Base-by-base conservation (phyloP, 2,329 filamentous ascomycete genomes). In the Bipolaris victoriae region DNA sequence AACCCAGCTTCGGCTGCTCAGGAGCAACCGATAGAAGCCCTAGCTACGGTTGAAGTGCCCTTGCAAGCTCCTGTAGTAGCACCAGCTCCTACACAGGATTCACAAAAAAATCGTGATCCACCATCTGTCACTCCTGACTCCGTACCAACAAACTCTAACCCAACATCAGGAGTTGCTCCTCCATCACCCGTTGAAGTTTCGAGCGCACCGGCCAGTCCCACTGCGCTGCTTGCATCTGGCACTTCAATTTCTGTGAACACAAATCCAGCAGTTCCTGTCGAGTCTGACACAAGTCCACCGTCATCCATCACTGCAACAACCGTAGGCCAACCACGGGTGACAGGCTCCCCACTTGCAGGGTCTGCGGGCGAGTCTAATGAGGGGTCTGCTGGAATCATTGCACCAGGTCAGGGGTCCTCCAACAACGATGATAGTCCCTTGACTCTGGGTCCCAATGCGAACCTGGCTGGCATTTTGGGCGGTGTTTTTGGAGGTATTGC, bases 401-500 rank as follows among this genome's bases (percentile, higher is more conserved):
- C 66, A 11, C 70, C 72, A 11, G 62, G 69, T 41, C 64, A 65
- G 47, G 64, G 65, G 1, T 41, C 41, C 10, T 40, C 63, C 20
- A 24, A 9, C 11, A 33, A 15, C 13, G 57, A 61, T 35, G 60
- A 58, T 20, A 49, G 55, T 10, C 58, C 61, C 2, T 60, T 69
- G 44, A 73, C 67, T 18, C 55, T 69, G 49, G 60, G 62, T 15
- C 61, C 62, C 6, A 52, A 63, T 45, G 60, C 62, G 3, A 71
- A 74, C 37, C 64, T 75, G 20, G 70, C 67, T 29, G 63, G 65
- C n/a, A 70, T 77, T 33, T 67, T 70, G 22, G 74, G 74, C 43
- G 74, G 72, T 3, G 69, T 73, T n/a, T 57, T 75, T 18, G 74
- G 73, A 26, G 73, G 73, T 3, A 64, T 77, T 15, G 63, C 68